Percentiles rank a stretch among this genome's conserved stretches.
Conservation (phyloP, 148 eudicot species). For the Camellia lanceoleosa region DNA sequence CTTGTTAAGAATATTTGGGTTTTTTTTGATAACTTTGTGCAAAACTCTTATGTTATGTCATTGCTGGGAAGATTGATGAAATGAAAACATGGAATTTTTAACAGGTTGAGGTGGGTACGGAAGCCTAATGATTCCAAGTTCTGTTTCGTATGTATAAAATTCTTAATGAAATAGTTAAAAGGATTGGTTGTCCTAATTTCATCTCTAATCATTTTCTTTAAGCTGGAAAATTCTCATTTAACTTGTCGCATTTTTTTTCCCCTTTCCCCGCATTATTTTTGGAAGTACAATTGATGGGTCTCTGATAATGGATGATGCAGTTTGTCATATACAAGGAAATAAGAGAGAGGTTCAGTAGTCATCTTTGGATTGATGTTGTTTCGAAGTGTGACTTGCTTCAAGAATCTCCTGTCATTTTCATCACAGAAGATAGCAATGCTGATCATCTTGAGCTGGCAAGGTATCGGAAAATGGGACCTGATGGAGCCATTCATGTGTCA, state of each 20-base stretch:
- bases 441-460: constrained; percentile 57
- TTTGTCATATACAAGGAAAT: constrained; percentile 74
- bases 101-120: neutral
- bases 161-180: neutral
- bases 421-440: constrained; percentile 51
- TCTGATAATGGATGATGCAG: constrained; percentile 44
- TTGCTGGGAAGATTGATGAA: neutral
- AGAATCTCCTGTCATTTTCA: constrained; percentile 48
- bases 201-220: neutral
- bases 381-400: constrained; percentile 81
- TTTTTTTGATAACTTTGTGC: neutral
- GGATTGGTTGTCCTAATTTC: neutral
- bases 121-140: constrained; percentile 1
- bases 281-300: neutral
- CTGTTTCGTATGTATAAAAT: neutral
- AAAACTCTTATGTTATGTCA: neutral
- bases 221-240: neutral
- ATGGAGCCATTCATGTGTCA: constrained; percentile 78
- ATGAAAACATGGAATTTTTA: constrained; percentile 7
- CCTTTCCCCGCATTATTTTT: neutral
- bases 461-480: constrained; percentile 74
- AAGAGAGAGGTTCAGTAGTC: constrained; percentile 60
- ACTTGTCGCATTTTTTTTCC: neutral
- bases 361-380: constrained; percentile 96
- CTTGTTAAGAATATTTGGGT: neutral